Conservation (phyloP, 2,329 filamentous ascomycete genomes). For the Epichloe sylvatica region DNA sequence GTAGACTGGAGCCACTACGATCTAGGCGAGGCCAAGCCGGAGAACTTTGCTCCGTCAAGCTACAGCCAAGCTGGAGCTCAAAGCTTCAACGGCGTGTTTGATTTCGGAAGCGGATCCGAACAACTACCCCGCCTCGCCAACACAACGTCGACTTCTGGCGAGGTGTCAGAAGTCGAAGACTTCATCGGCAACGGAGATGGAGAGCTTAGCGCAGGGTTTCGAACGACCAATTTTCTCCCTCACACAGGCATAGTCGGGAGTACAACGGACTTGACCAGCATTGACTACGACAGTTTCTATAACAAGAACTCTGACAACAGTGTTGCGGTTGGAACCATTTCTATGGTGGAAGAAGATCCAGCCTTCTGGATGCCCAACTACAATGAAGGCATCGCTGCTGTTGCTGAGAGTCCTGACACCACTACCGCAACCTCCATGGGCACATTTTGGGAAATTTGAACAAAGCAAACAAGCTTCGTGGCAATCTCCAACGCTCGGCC, state of each 20-base stretch:
- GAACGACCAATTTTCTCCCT: constrained; percentile 32
- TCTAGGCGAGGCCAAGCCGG: constrained; percentile 29
- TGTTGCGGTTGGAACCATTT: constrained; percentile 28
- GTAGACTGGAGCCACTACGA: constrained; percentile 35
- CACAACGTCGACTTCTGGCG: constrained; percentile 48
- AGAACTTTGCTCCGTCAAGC: constrained; percentile 37
- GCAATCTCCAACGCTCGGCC: no score
- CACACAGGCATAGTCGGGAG: constrained; percentile 29
- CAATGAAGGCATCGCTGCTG: constrained; percentile 21
- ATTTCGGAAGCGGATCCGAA: constrained; percentile 38
- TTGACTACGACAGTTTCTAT: constrained; percentile 44
- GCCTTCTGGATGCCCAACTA: constrained; percentile 37
- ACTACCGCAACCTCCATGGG: constrained; percentile 18
- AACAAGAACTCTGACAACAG: constrained; percentile 30
- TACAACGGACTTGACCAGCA: constrained; percentile 30
- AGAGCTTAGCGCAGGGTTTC: constrained; percentile 32
- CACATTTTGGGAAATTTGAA: constrained; percentile 24
- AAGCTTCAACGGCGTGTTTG: constrained; percentile 37
- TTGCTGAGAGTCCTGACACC: constrained; percentile 24
- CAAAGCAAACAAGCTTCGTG: neutral
- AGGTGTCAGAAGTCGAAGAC: constrained; percentile 54
- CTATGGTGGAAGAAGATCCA: constrained; percentile 38
- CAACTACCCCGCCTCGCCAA: constrained; percentile 41
- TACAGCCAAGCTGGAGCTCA: constrained; percentile 39
- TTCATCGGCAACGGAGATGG: constrained; percentile 34